Conservation (phyloP, 768 basidiomycete genomes). For the Boletus sensibilis region DNA sequence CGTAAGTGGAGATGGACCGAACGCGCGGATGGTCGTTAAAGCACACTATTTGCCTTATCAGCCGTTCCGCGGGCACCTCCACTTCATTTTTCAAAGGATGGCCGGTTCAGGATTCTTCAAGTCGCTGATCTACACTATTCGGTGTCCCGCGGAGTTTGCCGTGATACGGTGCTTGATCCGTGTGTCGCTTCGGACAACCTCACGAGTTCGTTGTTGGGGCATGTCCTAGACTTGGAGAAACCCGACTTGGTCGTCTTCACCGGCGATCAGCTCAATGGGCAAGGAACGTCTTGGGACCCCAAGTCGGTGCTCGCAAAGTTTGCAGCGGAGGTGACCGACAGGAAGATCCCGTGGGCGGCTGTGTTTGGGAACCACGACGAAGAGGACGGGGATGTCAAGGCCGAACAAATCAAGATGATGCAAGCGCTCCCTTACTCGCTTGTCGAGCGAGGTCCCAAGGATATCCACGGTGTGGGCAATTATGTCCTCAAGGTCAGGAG, state of each 20-base stretch:
- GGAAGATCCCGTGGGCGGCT: constrained; percentile 84
- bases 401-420: constrained; percentile 67
- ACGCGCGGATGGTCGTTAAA: background rate
- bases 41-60: constrained; percentile 23
- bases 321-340: constrained; percentile 68
- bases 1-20: constrained; percentile 41
- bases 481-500: constrained; percentile 85
- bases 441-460: constrained; percentile 74
- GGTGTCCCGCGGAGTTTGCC: constrained; percentile 73
- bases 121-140: constrained; percentile 94
- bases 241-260: constrained; percentile 91
- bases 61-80: constrained; percentile 71
- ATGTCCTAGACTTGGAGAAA: constrained; percentile 72
- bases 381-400: constrained; percentile 61
- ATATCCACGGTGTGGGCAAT: constrained; percentile 88
- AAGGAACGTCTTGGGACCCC: constrained; percentile 86
- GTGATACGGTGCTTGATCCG: constrained; percentile 58
- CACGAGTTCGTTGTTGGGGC: constrained; percentile 70
- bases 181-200: constrained; percentile 71
- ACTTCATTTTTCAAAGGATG: constrained; percentile 78
- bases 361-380: constrained; percentile 96
- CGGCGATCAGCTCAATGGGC: constrained; percentile 93
- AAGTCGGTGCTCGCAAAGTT: constrained; percentile 89
- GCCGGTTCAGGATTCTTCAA: constrained; percentile 87
- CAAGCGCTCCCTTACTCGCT: constrained; percentile 83